phyloP scores from a whole-genome alignment of 768 basidiomycete genomes.

The Suillus paluster region DNA sequence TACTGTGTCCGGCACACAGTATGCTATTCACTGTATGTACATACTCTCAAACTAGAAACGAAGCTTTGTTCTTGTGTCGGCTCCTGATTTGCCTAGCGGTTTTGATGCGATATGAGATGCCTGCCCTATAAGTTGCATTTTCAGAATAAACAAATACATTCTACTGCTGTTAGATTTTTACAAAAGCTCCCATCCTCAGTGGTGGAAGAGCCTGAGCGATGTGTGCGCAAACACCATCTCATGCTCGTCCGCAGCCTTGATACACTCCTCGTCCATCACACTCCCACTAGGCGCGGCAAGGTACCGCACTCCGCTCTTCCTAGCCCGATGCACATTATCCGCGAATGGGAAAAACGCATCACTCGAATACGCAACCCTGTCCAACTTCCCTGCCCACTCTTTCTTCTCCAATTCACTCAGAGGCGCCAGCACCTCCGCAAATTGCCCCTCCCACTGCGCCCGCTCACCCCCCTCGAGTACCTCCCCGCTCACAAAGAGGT shows the following conservation, averaged over 20 bases:
- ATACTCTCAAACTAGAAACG: no score
- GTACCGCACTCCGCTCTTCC: conserved; percentile 90
- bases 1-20: no score
- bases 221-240: conserved; percentile 92
- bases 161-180: neutral
- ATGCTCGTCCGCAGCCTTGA: conserved; percentile 95
- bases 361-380: conserved; percentile 89
- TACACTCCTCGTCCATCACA: conserved; percentile 96
- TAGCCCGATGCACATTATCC: conserved; percentile 94
- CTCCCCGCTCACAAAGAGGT: conserved; percentile 93
- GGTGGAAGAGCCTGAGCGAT: conserved; percentile 87
- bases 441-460: conserved; percentile 88
- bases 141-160: neutral
- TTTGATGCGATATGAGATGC: no score
- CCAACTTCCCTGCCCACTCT: conserved; percentile 74
- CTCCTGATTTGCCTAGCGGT: no score
- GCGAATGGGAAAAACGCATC: conserved; percentile 99
- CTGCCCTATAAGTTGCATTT: no score
- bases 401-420: conserved; percentile 73
- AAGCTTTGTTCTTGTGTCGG: no score
- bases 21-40: no score
- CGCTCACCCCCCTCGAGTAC: conserved; percentile 88
- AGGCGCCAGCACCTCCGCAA: conserved; percentile 70
- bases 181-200: conserved; percentile 44
- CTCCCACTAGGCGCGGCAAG: conserved; percentile 92